A percentile compares a stretch with the other conserved stretches of the same genome.
Evolutionary conservation across 2,329 filamentous ascomycete genomes (phyloP).

Genomic region (Fusarium sp.): DNA sequence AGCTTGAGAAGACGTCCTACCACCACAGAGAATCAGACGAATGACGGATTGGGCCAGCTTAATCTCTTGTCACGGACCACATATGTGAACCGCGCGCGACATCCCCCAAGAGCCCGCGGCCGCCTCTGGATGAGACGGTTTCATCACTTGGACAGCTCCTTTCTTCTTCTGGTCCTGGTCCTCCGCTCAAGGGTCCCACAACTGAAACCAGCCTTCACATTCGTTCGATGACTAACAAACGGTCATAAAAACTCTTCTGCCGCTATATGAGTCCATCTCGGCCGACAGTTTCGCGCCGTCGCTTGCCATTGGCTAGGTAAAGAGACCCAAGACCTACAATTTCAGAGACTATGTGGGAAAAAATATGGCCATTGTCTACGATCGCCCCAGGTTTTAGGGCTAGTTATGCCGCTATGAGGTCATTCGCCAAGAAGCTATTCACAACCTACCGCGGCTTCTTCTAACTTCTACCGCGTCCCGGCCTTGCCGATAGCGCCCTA

Average conservation of each 20-base stretch:
- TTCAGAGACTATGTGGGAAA: constrained; percentile 22
- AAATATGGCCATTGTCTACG: constrained; percentile 22
- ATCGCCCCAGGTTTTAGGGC: constrained; percentile 45
- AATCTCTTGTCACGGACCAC: constrained; percentile 11
- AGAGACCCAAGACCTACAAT: constrained; percentile 4
- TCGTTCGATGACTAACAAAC: constrained; percentile 31
- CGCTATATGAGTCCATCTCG: constrained; percentile 33
- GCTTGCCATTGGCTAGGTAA: constrained; percentile 32
- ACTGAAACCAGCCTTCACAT: constrained; percentile 27
- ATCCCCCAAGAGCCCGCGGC: constrained; percentile 3
- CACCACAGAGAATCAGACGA: constrained; percentile 6
- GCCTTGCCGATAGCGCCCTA: constrained; percentile 28
- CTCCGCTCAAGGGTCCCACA: constrained; percentile 35
- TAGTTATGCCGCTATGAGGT: constrained; percentile 43
- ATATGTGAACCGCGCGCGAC: not conserved
- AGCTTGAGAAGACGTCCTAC: constrained; percentile 18
- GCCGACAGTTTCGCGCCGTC: constrained; percentile 26
- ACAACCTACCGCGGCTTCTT: constrained; percentile 6
- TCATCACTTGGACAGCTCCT: constrained; percentile 26
- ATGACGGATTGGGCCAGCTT: constrained; percentile 9
- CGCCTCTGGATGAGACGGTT: constrained; percentile 12
- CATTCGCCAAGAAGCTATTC: constrained; percentile 36
- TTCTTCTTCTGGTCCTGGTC: constrained; percentile 41
- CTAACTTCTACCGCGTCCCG: constrained; percentile 10
- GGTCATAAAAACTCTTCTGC: constrained; percentile 8